These are phyloP conservation scores for Deinandra increscens DNA, from an alignment of 129 eudicot species.

Conservation along the genomic window DNA sequence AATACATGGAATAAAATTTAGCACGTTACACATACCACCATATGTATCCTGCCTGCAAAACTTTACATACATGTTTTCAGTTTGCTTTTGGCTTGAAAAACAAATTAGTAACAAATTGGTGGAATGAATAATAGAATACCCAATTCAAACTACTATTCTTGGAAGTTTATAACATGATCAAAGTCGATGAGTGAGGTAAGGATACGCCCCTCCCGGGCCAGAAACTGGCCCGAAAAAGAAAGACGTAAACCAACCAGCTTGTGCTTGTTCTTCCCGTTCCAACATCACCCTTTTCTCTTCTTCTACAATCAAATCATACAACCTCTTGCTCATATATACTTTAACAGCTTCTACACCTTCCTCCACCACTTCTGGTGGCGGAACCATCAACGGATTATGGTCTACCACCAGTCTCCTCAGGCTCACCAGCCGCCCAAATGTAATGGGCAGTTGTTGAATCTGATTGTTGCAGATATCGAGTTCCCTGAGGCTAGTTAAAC, in stretches of 20 bases:
- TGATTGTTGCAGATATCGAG: slow-evolving; percentile 90
- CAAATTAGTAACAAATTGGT: slow-evolving; percentile 20
- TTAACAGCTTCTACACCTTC: slow-evolving; percentile 74
- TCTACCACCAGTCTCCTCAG: slow-evolving; percentile 61
- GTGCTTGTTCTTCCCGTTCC: slow-evolving; percentile 40
- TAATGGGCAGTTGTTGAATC: slow-evolving; percentile 65
- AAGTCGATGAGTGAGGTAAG: slow-evolving; percentile 66
- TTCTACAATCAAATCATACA: slow-evolving; percentile 52
- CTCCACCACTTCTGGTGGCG: slow-evolving; percentile 68
- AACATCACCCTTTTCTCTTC: slow-evolving; percentile 54
- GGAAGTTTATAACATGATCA: slow-evolving; percentile 33
- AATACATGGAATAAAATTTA: slow-evolving; percentile 35
- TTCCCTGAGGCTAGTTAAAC: slow-evolving; percentile 63
- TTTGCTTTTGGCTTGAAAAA: slow-evolving; percentile 23
- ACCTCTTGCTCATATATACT: slow-evolving; percentile 67
- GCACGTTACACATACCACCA: slow-evolving; percentile 27
- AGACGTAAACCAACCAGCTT: slow-evolving; percentile 58
- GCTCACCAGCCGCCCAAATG: slow-evolving; percentile 64
- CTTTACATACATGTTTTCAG: slow-evolving; percentile 29
- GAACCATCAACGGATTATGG: slow-evolving; percentile 66
- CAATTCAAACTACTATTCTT: slow-evolving; percentile 18
- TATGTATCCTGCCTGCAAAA: slow-evolving; percentile 28
- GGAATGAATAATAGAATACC: slow-evolving; percentile 12
- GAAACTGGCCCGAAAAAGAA: slow-evolving; percentile 56
- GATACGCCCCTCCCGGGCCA: slow-evolving; percentile 38